Evolutionary conservation across 441 rosid species (phyloP).

Genomic region (Syzygium syzygioides): DNA sequence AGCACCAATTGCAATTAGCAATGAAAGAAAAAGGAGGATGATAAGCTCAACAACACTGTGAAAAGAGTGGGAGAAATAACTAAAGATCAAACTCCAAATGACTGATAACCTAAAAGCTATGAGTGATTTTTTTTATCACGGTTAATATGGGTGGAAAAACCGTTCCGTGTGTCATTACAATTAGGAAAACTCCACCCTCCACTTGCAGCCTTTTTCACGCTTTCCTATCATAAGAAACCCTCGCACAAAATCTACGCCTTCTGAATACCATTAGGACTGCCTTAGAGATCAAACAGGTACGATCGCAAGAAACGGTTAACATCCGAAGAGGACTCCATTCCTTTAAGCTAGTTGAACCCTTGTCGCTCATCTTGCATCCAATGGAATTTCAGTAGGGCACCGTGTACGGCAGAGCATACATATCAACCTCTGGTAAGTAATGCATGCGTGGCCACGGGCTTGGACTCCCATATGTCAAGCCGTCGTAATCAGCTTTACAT

Average conservation of each 20-base stretch:
- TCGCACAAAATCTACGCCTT: not conserved
- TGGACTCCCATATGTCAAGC: conserved; percentile 1
- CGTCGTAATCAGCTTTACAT: conserved; percentile 10
- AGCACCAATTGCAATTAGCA: not conserved
- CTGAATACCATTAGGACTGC: not conserved
- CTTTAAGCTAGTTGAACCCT: not conserved
- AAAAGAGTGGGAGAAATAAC: not conserved
- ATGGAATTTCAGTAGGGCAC: conserved; percentile 30
- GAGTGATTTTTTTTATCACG: not conserved
- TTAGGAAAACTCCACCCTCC: not conserved
- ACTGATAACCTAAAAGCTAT: not conserved
- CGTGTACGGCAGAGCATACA: conserved; percentile 51
- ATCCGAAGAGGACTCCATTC: not conserved
- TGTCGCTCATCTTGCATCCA: not conserved
- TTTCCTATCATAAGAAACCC: not conserved
- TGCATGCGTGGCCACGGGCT: conserved; percentile 31
- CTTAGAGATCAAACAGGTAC: not conserved
- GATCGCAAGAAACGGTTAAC: not conserved
- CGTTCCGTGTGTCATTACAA: not conserved
- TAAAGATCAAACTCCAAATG: not conserved
- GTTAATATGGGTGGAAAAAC: not conserved
- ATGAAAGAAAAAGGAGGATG: not conserved
- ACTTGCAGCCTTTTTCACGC: not conserved
- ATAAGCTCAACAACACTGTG: not conserved
- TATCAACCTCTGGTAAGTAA: conserved; percentile 44